These are phyloP conservation scores for Fusarium circinatum DNA, from an alignment of 2,329 filamentous ascomycete genomes.

Conservation along the genomic window DNA sequence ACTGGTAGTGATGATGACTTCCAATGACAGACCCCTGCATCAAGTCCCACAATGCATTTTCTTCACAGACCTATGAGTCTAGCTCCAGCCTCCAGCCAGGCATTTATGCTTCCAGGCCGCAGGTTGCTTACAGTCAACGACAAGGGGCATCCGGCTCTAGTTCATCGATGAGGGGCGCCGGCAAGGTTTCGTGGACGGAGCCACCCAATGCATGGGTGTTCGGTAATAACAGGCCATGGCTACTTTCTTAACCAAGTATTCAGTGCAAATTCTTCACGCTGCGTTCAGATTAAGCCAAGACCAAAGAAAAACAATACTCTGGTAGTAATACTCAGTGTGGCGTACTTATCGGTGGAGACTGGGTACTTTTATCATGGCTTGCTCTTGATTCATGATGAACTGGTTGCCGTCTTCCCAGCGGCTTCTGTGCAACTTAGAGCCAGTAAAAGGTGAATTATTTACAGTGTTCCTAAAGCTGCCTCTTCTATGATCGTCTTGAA, in stretches of 20 bases:
- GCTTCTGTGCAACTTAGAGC: not conserved
- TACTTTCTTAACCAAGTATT: not conserved
- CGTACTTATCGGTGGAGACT: not conserved
- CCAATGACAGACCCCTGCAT: not conserved
- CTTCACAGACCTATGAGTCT: not conserved
- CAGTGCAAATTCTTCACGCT: not conserved
- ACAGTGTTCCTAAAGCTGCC: not conserved
- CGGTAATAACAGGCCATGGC: not conserved
- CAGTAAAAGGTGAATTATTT: not conserved
- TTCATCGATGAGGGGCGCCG: not conserved
- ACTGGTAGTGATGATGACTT: not conserved
- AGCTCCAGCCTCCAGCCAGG: not conserved
- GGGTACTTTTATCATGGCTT: not conserved
- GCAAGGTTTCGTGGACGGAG: not conserved
- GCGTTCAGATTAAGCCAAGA: not conserved
- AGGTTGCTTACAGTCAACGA: not conserved
- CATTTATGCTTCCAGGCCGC: not conserved
- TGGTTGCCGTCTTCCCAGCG: not conserved
- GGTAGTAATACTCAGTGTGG: not conserved
- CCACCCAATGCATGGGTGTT: not conserved
- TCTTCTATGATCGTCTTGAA: not conserved
- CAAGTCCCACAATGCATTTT: not conserved
- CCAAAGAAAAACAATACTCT: not conserved
- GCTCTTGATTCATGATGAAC: not conserved
- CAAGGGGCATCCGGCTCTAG: not conserved